Evolutionary conservation across 495 filamentous ascomycete species (phyloP).

Genomic region (Neurospora terricola): DNA sequence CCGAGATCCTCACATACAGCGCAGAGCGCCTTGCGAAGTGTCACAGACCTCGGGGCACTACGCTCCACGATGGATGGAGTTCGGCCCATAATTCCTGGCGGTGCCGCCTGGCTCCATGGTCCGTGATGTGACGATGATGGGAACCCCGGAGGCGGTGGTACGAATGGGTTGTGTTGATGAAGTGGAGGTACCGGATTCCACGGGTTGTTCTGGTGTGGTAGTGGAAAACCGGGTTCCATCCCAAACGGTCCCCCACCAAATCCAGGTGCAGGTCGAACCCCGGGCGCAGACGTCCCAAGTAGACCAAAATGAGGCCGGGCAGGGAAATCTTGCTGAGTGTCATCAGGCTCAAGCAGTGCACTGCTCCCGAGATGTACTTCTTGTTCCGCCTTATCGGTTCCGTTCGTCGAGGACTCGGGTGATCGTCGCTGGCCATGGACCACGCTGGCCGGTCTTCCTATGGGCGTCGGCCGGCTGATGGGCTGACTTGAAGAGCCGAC

Average conservation of each 20-base stretch:
- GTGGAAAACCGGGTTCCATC: slow-evolving; percentile 16
- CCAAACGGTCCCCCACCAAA: slow-evolving; percentile 17
- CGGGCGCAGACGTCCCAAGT: slow-evolving; percentile 13
- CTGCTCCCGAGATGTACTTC: slow-evolving; percentile 91
- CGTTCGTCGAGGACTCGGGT: slow-evolving; percentile 34
- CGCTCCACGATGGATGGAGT: slow-evolving; percentile 4
- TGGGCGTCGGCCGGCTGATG: slow-evolving; percentile 73
- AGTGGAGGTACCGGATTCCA: slow-evolving; percentile 15
- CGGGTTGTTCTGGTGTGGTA: slow-evolving; percentile 11
- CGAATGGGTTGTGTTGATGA: slow-evolving; percentile 13
- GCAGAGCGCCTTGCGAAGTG: slow-evolving; percentile 41
- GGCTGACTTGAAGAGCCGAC: slow-evolving; percentile 43
- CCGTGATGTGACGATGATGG: slow-evolving; percentile 6
- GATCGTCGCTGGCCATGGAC: slow-evolving; percentile 30
- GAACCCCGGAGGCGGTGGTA: slow-evolving; percentile 13
- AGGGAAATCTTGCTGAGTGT: slow-evolving; percentile 20
- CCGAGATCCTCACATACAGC: slow-evolving; percentile 38
- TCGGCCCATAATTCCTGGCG: slow-evolving; percentile 20
- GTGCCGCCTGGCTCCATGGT: slow-evolving; percentile 19
- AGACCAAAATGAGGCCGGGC: slow-evolving; percentile 2
- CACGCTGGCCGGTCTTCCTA: slow-evolving; percentile 76
- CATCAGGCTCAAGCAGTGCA: slow-evolving; percentile 65
- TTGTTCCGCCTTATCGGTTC: slow-evolving; percentile 37
- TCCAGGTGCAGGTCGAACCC: slow-evolving; percentile 12
- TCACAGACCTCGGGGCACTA: slow-evolving; percentile 30